Conservation (phyloP, 2,329 filamentous ascomycete genomes). For the Aspergillus sp. region DNA sequence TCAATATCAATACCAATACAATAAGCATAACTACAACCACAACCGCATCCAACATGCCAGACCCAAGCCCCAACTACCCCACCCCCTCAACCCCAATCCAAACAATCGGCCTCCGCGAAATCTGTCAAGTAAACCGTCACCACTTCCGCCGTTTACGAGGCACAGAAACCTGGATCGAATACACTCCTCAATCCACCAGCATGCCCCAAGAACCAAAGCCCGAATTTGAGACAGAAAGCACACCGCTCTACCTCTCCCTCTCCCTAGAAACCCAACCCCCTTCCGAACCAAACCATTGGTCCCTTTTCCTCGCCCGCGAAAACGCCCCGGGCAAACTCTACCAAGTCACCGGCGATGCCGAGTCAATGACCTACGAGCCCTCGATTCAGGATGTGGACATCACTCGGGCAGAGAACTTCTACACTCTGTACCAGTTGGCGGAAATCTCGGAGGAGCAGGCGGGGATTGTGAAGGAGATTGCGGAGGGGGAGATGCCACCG, state of each 20-base stretch:
- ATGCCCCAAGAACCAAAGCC: not conserved
- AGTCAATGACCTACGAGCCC: not conserved
- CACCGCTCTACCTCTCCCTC: constrained; percentile 13
- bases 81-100: not conserved
- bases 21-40: too few species aligned
- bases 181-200: constrained; percentile 1
- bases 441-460: not conserved
- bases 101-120: constrained; percentile 12
- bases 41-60: too few species aligned
- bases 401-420: not conserved
- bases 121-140: constrained; percentile 13
- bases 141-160: constrained; percentile 12
- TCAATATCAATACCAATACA: too few species aligned
- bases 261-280: constrained; percentile 12
- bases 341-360: constrained; percentile 12
- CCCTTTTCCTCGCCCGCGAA: constrained; percentile 17
- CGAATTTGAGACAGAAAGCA: not conserved
- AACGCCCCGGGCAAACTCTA: constrained; percentile 17
- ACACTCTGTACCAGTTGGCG: not conserved
- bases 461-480: not conserved
- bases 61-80: too few species aligned
- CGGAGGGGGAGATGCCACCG: not conserved
- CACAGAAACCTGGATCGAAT: constrained; percentile 13
- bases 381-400: not conserved
- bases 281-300: constrained; percentile 18